Conservation (phyloP, 2,329 filamentous ascomycete species). For the Mycosphaerelloides madeirae region DNA sequence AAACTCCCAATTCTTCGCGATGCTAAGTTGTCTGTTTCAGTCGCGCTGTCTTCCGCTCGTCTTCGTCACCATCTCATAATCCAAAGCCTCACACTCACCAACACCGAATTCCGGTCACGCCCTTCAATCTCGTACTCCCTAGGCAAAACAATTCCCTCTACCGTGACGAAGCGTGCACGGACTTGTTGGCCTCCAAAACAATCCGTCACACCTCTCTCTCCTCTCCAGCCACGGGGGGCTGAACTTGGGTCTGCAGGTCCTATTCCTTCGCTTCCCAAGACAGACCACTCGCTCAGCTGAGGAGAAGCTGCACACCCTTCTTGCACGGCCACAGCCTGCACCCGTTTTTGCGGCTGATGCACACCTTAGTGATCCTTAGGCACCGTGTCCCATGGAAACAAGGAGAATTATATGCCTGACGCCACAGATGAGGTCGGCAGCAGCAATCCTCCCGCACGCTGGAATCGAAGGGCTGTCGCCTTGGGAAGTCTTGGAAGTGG, state of each 20-base stretch:
- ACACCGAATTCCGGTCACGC: too few relatives aligned
- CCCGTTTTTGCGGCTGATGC: constrained; percentile 1
- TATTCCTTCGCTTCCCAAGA: too few relatives aligned
- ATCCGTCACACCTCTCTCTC: neutral
- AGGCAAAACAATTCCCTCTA: too few relatives aligned
- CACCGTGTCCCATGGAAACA: neutral
- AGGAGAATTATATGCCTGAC: neutral
- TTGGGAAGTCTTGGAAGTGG: too few relatives aligned
- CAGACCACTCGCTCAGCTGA: neutral
- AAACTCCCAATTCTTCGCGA: too few relatives aligned
- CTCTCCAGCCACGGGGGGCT: neutral
- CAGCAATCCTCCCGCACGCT: neutral
- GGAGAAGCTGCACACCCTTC: neutral
- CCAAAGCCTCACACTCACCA: too few relatives aligned
- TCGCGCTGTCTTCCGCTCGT: too few relatives aligned
- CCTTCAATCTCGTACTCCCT: too few relatives aligned
- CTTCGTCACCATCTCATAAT: too few relatives aligned
- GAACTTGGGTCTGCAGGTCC: neutral
- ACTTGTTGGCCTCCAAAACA: constrained; percentile 1
- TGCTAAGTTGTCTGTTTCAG: too few relatives aligned
- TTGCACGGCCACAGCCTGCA: too few relatives aligned
- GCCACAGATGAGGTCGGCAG: neutral
- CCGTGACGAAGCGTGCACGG: neutral
- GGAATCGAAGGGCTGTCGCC: too few relatives aligned
- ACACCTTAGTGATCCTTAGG: constrained; percentile 6